Evolutionary conservation across 1,139 yeast genomes (phyloP), one percentile per base, ranked within the genome.

Genomic region (Diutina neorugosa): DNA sequence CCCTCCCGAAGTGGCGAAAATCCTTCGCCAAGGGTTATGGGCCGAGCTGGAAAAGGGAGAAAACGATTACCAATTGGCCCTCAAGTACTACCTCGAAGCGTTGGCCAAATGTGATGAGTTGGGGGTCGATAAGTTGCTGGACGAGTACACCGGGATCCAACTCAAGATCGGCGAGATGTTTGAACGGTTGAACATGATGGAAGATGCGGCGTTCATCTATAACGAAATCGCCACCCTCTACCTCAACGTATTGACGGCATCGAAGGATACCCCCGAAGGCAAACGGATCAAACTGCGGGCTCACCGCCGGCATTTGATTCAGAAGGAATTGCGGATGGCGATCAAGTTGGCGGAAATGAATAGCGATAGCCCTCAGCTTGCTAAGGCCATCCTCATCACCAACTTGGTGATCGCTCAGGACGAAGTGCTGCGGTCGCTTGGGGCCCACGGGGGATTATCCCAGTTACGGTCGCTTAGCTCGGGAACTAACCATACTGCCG

Each of bases 151-250:
- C 0, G 96, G 96, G 0, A 78, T 91, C 55, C 95, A 89, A 62
- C 71, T 91, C 63, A 88, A 90, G 62, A 73, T 88, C 47, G 96
- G 86, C 2, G 96, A 90, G 63, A 86, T 89, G 89, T 87, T 82
- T 64, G 94, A 86, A 62, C 70, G 83, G 52, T 67, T 86, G 57
- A 73, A 73, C 40, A 74, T 79, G 81, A 58, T 65, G 46, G 77
- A 78, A 19, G 88, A 84, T 55, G 94, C 95, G 0, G 72, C 79
- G 40, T 73, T 75, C 59, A 65, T 85, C 37, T 86, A 86, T 65
- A 73, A 82, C 56, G 94, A 86, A 62, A 72, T 87, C 55, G 81
- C 84, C 12, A 75, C 82, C 1, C 69, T 81, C 40, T 86, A 84
- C 61, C 72, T 82, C 56, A 77, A 80, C n/a, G 81, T 81, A 7